Conservation (phyloP, 2,329 filamentous ascomycete species). For the Aureobasidium pullulans region DNA sequence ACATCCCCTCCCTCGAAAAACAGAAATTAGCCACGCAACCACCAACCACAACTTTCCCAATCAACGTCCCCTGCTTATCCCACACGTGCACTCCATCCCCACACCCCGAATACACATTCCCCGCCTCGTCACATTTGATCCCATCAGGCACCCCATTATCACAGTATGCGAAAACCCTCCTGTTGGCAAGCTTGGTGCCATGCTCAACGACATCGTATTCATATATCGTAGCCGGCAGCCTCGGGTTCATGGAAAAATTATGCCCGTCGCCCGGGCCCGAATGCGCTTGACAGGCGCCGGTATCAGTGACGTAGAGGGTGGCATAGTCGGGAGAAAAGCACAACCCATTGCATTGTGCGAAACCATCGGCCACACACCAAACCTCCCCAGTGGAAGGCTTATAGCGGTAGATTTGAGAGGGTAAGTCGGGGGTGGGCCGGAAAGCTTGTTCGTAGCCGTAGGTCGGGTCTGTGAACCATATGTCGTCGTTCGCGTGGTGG, state of each 20-base stretch:
- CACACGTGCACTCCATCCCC: slow-evolving; percentile 51
- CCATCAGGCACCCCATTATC: slow-evolving; percentile 53
- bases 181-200: slow-evolving; percentile 23
- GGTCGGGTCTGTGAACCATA: slow-evolving; percentile 59
- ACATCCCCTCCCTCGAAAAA: slow-evolving; percentile 22
- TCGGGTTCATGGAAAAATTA: slow-evolving; percentile 24
- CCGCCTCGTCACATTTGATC: slow-evolving; percentile 45
- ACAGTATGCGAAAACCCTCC: slow-evolving; percentile 46
- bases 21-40: slow-evolving; percentile 29
- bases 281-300: slow-evolving; percentile 38
- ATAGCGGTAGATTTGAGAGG: slow-evolving; percentile 53
- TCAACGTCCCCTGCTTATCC: slow-evolving; percentile 40
- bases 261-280: slow-evolving; percentile 15
- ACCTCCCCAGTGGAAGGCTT: slow-evolving; percentile 45
- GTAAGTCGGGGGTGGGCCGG: slow-evolving; percentile 45
- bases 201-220: slow-evolving; percentile 28
- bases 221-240: slow-evolving; percentile 31
- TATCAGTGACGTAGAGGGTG: slow-evolving; percentile 51
- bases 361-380: slow-evolving; percentile 51
- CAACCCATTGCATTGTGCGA: slow-evolving; percentile 50
- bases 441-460: slow-evolving; percentile 56
- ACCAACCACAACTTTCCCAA: slow-evolving; percentile 52
- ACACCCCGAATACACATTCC: slow-evolving; percentile 50
- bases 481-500: slow-evolving; percentile 45
- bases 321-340: slow-evolving; percentile 49